These are phyloP conservation scores for Acacia confusa DNA, from an alignment of 306 rosid species.

Conservation along the genomic window DNA sequence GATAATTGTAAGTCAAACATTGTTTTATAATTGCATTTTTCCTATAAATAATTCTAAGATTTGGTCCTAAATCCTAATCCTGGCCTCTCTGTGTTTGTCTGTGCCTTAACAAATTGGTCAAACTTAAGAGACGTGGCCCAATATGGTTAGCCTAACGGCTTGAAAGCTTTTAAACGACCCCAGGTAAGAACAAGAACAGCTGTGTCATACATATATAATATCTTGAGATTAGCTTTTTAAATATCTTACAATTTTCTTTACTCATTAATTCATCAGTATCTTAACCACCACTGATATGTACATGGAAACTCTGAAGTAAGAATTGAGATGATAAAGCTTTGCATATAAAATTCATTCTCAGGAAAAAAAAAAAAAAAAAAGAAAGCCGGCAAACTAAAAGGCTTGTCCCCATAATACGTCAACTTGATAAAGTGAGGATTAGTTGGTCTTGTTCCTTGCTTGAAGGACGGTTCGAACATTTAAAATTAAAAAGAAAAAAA, in stretches of 20 bases:
- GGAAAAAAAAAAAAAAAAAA: background rate
- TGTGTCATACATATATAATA: background rate
- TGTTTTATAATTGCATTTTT: background rate
- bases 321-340: background rate
- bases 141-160: background rate
- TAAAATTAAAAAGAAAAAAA: background rate
- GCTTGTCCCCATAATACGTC: background rate
- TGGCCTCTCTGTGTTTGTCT: background rate
- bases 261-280: background rate
- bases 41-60: background rate
- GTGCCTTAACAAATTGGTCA: constrained; percentile 10
- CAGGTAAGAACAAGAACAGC: background rate
- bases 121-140: constrained; percentile 10
- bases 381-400: background rate
- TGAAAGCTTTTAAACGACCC: background rate
- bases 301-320: background rate
- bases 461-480: constrained; percentile 15
- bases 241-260: background rate
- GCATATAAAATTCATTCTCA: constrained; percentile 1
- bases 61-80: constrained; percentile 19
- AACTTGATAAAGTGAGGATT: background rate
- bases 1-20: constrained; percentile 21
- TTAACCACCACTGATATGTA: background rate
- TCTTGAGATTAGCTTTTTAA: background rate
- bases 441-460: constrained; percentile 11